Conservation (phyloP, 768 basidiomycete species). For the Mycena polygramma region DNA sequence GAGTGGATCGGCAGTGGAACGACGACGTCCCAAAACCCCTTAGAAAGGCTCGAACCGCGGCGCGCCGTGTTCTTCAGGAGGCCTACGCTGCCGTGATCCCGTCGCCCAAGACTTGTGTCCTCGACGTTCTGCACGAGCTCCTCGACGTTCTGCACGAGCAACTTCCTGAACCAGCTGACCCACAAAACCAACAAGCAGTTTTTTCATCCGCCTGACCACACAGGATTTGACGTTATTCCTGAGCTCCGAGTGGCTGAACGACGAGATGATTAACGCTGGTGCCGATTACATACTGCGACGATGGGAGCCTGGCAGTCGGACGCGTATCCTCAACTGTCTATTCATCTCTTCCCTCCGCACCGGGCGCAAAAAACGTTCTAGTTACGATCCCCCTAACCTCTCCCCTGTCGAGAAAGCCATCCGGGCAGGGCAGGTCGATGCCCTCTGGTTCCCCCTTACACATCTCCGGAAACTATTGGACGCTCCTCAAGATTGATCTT, state of each 20-base stretch:
- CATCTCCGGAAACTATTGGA: conserved; percentile 20
- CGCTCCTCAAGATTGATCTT: conserved; percentile 17
- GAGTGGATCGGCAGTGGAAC: conserved; percentile 4
- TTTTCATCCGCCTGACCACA: conserved; percentile 12
- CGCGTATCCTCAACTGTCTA: conserved; percentile 21
- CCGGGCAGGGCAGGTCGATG: not conserved
- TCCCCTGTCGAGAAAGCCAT: conserved; percentile 11
- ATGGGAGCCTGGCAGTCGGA: not conserved
- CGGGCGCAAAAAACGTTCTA: not conserved
- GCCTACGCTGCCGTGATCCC: not conserved
- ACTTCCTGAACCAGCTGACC: not conserved
- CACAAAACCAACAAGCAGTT: not conserved
- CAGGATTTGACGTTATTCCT: conserved; percentile 8
- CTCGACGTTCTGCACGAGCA: too few relatives aligned
- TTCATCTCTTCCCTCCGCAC: conserved; percentile 7
- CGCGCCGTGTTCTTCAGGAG: not conserved
- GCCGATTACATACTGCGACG: conserved; percentile 15
- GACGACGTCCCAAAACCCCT: not conserved
- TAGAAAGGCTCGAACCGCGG: conserved; percentile 1
- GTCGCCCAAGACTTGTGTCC: not conserved
- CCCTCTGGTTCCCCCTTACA: conserved; percentile 21
- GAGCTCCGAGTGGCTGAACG: conserved; percentile 13
- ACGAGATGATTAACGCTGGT: conserved; percentile 27
- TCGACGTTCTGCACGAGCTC: not conserved
- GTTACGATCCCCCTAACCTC: not conserved